Percentiles rank a stretch among this genome's conserved stretches.
Evolutionary conservation across 345 rosid species (phyloP).

Genomic region (Isatis tinctoria): DNA sequence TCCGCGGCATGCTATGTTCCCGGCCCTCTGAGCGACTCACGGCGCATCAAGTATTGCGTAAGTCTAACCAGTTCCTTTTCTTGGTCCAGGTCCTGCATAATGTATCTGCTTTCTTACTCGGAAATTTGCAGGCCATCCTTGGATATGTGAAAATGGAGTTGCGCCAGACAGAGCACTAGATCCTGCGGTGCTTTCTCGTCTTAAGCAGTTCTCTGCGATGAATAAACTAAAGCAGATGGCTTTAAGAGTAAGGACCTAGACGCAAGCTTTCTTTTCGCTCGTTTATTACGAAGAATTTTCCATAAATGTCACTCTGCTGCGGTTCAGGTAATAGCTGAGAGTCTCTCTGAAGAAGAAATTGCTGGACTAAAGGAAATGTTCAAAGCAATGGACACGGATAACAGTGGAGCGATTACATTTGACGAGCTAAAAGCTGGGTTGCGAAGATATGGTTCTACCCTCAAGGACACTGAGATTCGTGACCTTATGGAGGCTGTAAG

Average conservation of each 20-base stretch:
- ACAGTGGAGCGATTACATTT: slow-evolving; percentile 95
- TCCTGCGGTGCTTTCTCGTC: slow-evolving; percentile 96
- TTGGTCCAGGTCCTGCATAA: neutral
- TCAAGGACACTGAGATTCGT: slow-evolving; percentile 93
- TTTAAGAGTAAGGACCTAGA: slow-evolving; percentile 53
- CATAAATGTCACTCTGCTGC: slow-evolving; percentile 12
- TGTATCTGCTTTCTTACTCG: neutral
- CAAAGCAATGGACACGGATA: slow-evolving; percentile 89
- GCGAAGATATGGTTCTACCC: slow-evolving; percentile 91
- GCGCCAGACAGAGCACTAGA: slow-evolving; percentile 94
- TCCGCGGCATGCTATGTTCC: slow-evolving; percentile 78
- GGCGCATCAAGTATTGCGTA: slow-evolving; percentile 96
- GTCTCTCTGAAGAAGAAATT: slow-evolving; percentile 98
- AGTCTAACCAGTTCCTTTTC: slow-evolving; percentile 31
- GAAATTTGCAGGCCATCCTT: slow-evolving; percentile 75
- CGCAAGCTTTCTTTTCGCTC: neutral
- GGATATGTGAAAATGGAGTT: slow-evolving; percentile 98
- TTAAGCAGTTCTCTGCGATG: slow-evolving; percentile 97
- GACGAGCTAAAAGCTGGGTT: slow-evolving; percentile 97
- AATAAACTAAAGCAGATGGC: slow-evolving; percentile 99
- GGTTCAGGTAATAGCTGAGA: slow-evolving; percentile 90
- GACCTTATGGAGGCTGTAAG: slow-evolving; percentile 98
- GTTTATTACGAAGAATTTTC: neutral
- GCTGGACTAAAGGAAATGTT: slow-evolving; percentile 97
- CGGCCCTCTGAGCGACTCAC: slow-evolving; percentile 75